Base-by-base conservation (phyloP, 1,139 yeast genomes). In the Candida freyschussii region DNA sequence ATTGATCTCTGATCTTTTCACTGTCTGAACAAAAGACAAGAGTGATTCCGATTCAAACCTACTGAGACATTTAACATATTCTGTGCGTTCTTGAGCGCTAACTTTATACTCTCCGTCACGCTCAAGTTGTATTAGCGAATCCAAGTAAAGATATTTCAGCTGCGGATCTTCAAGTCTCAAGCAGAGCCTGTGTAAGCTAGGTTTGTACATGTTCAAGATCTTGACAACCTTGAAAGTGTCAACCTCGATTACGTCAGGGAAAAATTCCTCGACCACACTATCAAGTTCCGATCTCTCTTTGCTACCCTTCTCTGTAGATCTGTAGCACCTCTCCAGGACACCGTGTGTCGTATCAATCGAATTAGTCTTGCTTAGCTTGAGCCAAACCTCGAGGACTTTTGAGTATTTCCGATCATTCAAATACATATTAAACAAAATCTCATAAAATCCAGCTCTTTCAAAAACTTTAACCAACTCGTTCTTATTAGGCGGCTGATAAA, bases 361-460 rank as follows among this genome's bases (percentile, higher is more conserved):
- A 21, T 43, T 41, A 5, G 38, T 29, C 32, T 41, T 43, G 26
- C 50, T 47, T 6, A 34, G 29, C 13, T 44, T 35, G 11, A 50
- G 27, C 59, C 73, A 63, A 4, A 70, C 58, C 19, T 62, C 59
- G 11, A 73, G 48, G 3, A 80, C 69, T 37, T 76, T 70, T 3
- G 74, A 60, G 44, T 64, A 74, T 36, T 63, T 66, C 7, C 70
- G 68, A 38, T 79, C 79, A 0, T 72, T 56, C 23, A 72, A 59
- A 51, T 76, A 83, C 4, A 82, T 50, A 32, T 69, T 64, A 36
- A 78, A 67, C 27, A 86, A 59, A 0, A 81, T 89, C 31, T 70
- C 65, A 47, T 65, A 70, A 52, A 73, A 82, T 17, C 69, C 66
- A 2, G 77, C 80, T 24, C 69, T 64, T 33, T 68, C 66, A 29